These are phyloP conservation scores for Glarea lozoyensis DNA, from an alignment of 495 filamentous ascomycete genomes.

Conservation along the genomic window DNA sequence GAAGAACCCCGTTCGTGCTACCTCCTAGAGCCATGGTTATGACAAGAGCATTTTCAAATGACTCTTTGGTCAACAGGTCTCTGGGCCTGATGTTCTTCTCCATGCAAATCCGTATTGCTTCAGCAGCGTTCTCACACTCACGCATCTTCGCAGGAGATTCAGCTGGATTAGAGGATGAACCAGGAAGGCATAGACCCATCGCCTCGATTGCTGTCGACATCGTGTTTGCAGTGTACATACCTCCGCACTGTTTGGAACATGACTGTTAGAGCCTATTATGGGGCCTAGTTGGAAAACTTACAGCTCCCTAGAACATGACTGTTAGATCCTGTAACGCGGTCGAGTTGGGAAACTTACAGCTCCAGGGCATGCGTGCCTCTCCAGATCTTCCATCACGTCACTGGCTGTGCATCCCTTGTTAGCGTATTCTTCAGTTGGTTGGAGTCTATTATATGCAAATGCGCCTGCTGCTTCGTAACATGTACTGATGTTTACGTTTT, in stretches of 20 bases:
- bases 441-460: slow-evolving; percentile 62
- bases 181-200: slow-evolving; percentile 85
- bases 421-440: slow-evolving; percentile 27
- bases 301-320: background rate
- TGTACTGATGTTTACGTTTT: slow-evolving; percentile 67
- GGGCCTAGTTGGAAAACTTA: too few species aligned
- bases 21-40: slow-evolving; percentile 91
- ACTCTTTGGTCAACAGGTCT: slow-evolving; percentile 72
- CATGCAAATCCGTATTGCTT: slow-evolving; percentile 79
- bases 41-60: slow-evolving; percentile 89
- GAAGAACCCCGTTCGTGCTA: slow-evolving; percentile 85
- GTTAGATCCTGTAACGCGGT: background rate
- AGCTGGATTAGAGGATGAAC: slow-evolving; percentile 84
- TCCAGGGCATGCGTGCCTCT: slow-evolving; percentile 79
- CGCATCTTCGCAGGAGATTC: slow-evolving; percentile 82
- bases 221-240: slow-evolving; percentile 96
- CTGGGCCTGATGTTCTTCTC: slow-evolving; percentile 79
- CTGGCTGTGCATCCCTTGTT: slow-evolving; percentile 44
- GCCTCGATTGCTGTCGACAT: slow-evolving; percentile 96
- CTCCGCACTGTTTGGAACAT: slow-evolving; percentile 60
- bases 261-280: background rate
- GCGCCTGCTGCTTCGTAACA: slow-evolving; percentile 91
- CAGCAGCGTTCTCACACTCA: slow-evolving; percentile 80
- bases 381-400: slow-evolving; percentile 82
- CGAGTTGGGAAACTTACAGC: too few species aligned